phyloP scores from a whole-genome alignment of 495 filamentous ascomycete genomes.

The Aspergillus campestris region DNA sequence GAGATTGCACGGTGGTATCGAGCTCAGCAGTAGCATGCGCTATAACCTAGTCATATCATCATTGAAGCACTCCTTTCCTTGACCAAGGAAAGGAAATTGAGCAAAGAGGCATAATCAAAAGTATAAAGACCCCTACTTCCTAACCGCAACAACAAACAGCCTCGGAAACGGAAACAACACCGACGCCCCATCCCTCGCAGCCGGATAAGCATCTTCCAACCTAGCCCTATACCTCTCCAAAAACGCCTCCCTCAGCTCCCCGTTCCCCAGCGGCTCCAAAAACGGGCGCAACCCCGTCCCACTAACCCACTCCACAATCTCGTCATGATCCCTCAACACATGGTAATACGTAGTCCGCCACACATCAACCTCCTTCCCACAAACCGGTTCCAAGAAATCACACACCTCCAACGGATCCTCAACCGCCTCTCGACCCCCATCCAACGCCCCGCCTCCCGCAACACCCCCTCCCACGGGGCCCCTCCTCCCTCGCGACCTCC shows the following conservation, averaged over 20 bases:
- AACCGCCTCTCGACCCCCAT: constrained; percentile 38
- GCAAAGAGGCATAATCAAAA: too few species aligned
- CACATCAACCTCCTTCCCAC: constrained; percentile 27
- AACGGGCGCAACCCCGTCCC: constrained; percentile 46
- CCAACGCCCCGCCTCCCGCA: constrained; percentile 15
- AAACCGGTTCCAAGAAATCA: constrained; percentile 35
- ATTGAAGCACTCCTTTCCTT: too few species aligned
- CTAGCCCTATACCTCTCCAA: constrained; percentile 31
- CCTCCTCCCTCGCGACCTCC: constrained; percentile 26
- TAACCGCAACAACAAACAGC: constrained; percentile 41
- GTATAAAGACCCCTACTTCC: constrained; percentile 5
- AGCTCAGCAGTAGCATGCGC: too few species aligned
- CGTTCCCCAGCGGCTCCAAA: constrained; percentile 28
- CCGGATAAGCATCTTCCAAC: constrained; percentile 28
- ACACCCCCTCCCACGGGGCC: constrained; percentile 18
- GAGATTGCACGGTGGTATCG: constrained; percentile 20
- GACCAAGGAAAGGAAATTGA: too few species aligned
- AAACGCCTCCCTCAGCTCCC: constrained; percentile 26
- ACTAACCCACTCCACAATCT: constrained; percentile 50
- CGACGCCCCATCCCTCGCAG: constrained; percentile 27
- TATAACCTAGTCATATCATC: too few species aligned
- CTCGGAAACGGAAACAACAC: constrained; percentile 40
- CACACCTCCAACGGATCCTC: constrained; percentile 38
- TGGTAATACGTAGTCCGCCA: constrained; percentile 48
- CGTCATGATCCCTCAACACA: constrained; percentile 33